Evolutionary conservation across 352 stramenopile species (phyloP).

Genomic region (Pythium guiyangense): DNA sequence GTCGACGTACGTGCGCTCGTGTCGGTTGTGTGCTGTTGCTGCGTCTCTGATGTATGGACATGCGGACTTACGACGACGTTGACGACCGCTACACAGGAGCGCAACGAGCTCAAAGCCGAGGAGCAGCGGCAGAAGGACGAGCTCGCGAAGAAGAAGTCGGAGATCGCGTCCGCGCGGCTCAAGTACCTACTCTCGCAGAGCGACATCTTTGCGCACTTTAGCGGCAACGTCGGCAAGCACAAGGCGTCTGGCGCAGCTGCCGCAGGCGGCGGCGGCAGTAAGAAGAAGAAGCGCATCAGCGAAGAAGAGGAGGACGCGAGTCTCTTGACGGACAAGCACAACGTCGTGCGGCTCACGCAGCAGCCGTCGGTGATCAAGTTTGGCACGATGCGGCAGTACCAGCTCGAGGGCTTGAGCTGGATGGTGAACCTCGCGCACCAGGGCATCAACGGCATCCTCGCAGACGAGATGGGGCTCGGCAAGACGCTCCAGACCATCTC

Average conservation of each 20-base stretch:
- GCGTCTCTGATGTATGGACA: too few species aligned
- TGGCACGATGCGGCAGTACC: slow-evolving; percentile 96
- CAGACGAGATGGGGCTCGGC: slow-evolving; percentile 67
- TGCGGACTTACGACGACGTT: too few species aligned
- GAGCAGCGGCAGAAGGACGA: slow-evolving; percentile 78
- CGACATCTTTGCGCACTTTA: slow-evolving; percentile 98
- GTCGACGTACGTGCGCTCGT: slow-evolving; percentile 17
- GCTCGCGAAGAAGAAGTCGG: slow-evolving; percentile 69
- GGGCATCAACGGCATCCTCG: slow-evolving; percentile 98
- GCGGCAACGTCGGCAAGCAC: slow-evolving; percentile 60
- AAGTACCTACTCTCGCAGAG: slow-evolving; percentile 95
- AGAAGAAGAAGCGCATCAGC: slow-evolving; percentile 88
- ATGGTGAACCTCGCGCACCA: slow-evolving; percentile 98
- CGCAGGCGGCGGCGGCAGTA: slow-evolving; percentile 49
- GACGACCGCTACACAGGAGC: slow-evolving; percentile 30
- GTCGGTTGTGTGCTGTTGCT: not conserved
- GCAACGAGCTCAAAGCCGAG: slow-evolving; percentile 73
- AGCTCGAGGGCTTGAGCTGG: slow-evolving; percentile 98
- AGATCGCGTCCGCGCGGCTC: slow-evolving; percentile 80
- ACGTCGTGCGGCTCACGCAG: slow-evolving; percentile 90
- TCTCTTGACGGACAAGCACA: slow-evolving; percentile 70
- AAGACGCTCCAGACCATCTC: slow-evolving; percentile 92
- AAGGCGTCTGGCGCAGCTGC: slow-evolving; percentile 24
- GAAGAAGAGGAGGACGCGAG: slow-evolving; percentile 79
- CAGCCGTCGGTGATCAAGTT: slow-evolving; percentile 91